Percentiles rank a stretch among this genome's conserved stretches.
phyloP scores from a whole-genome alignment of 306 rosid genomes.

The Medicago truncatula region DNA sequence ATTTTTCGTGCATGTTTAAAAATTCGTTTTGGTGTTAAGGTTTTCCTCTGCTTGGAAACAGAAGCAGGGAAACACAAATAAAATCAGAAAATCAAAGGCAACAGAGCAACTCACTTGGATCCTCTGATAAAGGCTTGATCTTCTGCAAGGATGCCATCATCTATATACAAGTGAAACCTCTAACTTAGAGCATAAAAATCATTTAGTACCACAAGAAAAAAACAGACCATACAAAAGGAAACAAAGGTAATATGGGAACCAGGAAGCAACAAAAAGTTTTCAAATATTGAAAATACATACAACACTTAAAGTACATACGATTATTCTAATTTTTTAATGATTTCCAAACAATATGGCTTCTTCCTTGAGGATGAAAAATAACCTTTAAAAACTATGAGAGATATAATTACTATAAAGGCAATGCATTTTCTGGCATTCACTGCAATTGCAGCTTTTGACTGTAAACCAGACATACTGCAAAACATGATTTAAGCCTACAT shows the following conservation, averaged over 20 bases:
- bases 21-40: neutral
- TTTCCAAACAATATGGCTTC: constrained; percentile 11
- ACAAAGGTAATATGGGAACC: neutral
- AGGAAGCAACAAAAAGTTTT: constrained; percentile 24
- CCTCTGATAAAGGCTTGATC: constrained; percentile 49
- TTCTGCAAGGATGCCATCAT: constrained; percentile 36
- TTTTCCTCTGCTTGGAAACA: constrained; percentile 20
- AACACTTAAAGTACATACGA: neutral
- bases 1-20: constrained; percentile 4
- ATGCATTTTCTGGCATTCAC: constrained; percentile 15
- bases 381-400: neutral
- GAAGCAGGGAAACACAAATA: constrained; percentile 36
- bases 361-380: constrained; percentile 28
- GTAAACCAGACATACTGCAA: constrained; percentile 26
- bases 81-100: constrained; percentile 27
- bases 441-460: constrained; percentile 20
- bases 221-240: neutral
- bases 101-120: constrained; percentile 59
- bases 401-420: constrained; percentile 25
- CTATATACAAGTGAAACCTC: constrained; percentile 46
- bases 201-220: constrained; percentile 39
- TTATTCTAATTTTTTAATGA: constrained; percentile 18
- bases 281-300: neutral
- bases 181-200: constrained; percentile 41
- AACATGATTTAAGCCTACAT: constrained; percentile 14